phyloP scores from a whole-genome alignment of 495 filamentous ascomycete species.

The Jackrogersella minutella region DNA sequence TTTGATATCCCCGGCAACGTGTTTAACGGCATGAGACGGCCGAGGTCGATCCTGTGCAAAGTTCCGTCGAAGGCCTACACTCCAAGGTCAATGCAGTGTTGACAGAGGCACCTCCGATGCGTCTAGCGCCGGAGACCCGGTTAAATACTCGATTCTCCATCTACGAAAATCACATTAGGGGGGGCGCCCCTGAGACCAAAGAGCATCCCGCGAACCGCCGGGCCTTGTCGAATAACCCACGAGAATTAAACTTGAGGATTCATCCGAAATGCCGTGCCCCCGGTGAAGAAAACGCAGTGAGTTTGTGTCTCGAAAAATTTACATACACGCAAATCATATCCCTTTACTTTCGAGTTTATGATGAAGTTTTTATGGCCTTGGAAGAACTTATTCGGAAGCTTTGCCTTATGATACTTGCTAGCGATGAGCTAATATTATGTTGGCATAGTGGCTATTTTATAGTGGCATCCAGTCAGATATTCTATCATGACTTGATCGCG shows the following conservation, averaged over 20 bases:
- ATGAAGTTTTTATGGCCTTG: too few relatives aligned
- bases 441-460: background rate
- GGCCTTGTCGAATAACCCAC: background rate
- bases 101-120: background rate
- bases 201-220: background rate
- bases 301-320: background rate
- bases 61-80: background rate
- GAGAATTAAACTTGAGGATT: background rate
- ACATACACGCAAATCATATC: background rate
- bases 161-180: conserved; percentile 3
- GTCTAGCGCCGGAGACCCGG: background rate
- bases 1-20: conserved; percentile 17
- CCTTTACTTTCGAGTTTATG: too few relatives aligned
- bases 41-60: background rate
- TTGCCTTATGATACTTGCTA: background rate
- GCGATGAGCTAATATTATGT: background rate
- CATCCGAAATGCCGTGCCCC: too few relatives aligned
- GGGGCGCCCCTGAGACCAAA: background rate
- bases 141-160: conserved; percentile 5
- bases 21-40: background rate
- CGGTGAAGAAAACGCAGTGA: background rate
- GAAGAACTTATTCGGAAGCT: too few relatives aligned
- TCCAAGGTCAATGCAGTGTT: background rate
- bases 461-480: background rate
- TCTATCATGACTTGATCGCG: background rate